Percentiles rank a stretch among this genome's conserved stretches.
These are phyloP conservation scores for Chrysanthemum seticuspe DNA, from an alignment of 129 eudicot species.

Conservation along the genomic window DNA sequence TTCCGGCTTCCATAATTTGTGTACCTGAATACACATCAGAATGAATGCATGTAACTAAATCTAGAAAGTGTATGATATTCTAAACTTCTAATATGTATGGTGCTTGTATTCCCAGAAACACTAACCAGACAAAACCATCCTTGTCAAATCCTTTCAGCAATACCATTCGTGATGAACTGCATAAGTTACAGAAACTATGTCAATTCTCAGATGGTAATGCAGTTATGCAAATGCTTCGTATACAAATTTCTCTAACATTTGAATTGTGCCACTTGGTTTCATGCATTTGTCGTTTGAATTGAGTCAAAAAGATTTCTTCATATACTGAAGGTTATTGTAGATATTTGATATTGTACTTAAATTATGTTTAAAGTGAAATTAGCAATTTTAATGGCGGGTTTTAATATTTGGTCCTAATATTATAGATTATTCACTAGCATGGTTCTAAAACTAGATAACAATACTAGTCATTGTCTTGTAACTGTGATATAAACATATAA, in stretches of 20 bases:
- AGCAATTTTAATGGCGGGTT: not conserved
- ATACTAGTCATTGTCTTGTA: no score
- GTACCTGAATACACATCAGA: constrained; percentile 51
- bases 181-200: constrained; percentile 16
- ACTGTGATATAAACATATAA: no score
- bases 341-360: not conserved
- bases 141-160: constrained; percentile 89
- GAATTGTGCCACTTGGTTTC: no score
- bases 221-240: no score
- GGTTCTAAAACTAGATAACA: no score
- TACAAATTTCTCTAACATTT: no score
- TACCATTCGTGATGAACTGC: constrained; percentile 97
- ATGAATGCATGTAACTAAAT: not conserved
- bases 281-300: no score
- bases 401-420: no score
- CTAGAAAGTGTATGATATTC: not conserved
- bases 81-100: not conserved
- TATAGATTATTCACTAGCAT: no score
- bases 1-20: constrained; percentile 90
- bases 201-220: not conserved
- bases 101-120: constrained; percentile 22
- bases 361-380: not conserved
- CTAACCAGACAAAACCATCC: constrained; percentile 97
- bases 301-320: no score
- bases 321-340: no score